Evolutionary conservation across 345 rosid species (phyloP), one percentile per base, ranked within the genome.

Genomic region (Populus pruinosa): DNA sequence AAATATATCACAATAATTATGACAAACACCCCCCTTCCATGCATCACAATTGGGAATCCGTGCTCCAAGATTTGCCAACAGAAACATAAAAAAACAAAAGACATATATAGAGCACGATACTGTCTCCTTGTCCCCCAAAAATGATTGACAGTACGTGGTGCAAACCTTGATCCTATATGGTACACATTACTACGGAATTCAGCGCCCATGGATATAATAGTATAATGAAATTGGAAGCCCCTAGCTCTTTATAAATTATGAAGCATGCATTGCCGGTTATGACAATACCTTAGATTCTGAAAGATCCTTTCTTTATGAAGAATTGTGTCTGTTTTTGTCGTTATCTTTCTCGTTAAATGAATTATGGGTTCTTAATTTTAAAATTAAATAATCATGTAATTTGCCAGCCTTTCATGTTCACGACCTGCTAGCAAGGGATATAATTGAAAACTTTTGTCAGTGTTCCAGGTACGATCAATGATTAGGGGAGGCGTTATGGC

Each of bases 341-440:
- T 69, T 59, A 66, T 67, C 41, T 38, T 16, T 20, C 13, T 67
- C 25, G 73, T 81, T 80, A 77, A 73, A 41, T 44, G 36, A 14
- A 63, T 66, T 76, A 1, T 16, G 12, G 73, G 79, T 50, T 66
- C 31, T 31, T 31, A 31, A 31, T 31, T 55, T 38, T 13, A 47
- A 71, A 71, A 81, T 69, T 71, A 75, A 82, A 71, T 76, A 79
- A 76, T 31, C 69, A 63, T 55, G 36, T 56, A 72, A 14, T 33
- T 73, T 75, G 92, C 86, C 92, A 86, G 89, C 86, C 84, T 85
- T 83, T 64, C 62, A 20, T 83, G 86, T 81, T 73, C 82, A 29
- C 63, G 65, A 80, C 73, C 78, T 77, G 72, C 80, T 62, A 29
- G n/a, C 17, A 53, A 43, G 31, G 41, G 39, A 81, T 56, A 69